Percentiles rank a stretch among this genome's conserved stretches.
These are phyloP conservation scores for Mycena capillaripes DNA, from an alignment of 768 basidiomycete species.

Conservation along the genomic window DNA sequence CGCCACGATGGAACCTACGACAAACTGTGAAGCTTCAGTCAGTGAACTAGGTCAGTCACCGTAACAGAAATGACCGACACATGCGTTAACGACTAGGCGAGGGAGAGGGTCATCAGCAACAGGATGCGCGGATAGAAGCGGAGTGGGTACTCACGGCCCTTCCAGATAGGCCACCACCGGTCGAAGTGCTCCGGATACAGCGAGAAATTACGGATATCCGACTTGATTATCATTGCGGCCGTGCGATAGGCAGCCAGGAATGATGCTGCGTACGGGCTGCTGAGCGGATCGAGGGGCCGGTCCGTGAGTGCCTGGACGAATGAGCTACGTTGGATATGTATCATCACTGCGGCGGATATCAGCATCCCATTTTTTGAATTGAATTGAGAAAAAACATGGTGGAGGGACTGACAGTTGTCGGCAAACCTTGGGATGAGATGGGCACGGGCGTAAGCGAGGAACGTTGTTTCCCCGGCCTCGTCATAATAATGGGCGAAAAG, in stretches of 20 bases:
- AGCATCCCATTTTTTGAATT: not conserved
- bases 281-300: constrained; percentile 58
- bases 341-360: constrained; percentile 49
- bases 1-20: constrained; percentile 56
- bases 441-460: not conserved
- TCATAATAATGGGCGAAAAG: constrained; percentile 5
- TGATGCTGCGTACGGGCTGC: constrained; percentile 61
- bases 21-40: constrained; percentile 43
- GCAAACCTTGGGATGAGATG: not conserved
- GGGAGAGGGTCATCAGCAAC: not conserved
- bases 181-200: constrained; percentile 54
- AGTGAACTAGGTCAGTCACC: not conserved
- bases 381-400: not conserved
- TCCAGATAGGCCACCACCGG: constrained; percentile 62
- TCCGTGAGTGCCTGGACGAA: constrained; percentile 62
- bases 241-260: constrained; percentile 63
- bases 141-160: constrained; percentile 37
- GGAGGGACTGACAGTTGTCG: not conserved
- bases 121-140: no score
- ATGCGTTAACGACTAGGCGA: constrained; percentile 8
- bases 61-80: not conserved
- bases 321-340: constrained; percentile 62
- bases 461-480: not conserved
- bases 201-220: constrained; percentile 44
- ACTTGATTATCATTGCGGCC: constrained; percentile 45